Evolutionary conservation across 2,329 filamentous ascomycete genomes (phyloP).

Genomic region (Aureobasidium zeae): DNA sequence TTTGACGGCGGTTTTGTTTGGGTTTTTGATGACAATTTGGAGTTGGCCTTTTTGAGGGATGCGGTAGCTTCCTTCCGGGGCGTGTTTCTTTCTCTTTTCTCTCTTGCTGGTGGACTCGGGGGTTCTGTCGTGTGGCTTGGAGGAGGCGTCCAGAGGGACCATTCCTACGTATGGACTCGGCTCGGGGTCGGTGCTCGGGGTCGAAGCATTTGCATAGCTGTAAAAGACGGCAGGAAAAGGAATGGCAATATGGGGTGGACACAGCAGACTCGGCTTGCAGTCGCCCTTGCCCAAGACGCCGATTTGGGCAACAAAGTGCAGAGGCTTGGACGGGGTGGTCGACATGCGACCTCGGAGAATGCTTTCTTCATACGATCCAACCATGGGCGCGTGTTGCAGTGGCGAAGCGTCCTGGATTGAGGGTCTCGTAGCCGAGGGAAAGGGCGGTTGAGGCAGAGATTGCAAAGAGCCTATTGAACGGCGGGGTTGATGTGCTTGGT

Average conservation of each 20-base stretch:
- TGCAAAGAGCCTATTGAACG: slow-evolving; percentile 59
- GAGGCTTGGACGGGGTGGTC: slow-evolving; percentile 80
- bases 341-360: slow-evolving; percentile 95
- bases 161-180: slow-evolving; percentile 94
- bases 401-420: slow-evolving; percentile 71
- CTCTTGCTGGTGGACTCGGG: not conserved
- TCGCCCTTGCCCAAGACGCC: slow-evolving; percentile 83
- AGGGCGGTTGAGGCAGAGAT: slow-evolving; percentile 36
- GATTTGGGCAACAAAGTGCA: slow-evolving; percentile 91
- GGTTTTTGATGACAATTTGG: slow-evolving; percentile 96
- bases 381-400: slow-evolving; percentile 85
- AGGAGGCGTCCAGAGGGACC: slow-evolving; percentile 77
- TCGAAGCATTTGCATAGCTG: slow-evolving; percentile 67
- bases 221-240: slow-evolving; percentile 95
- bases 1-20: slow-evolving; percentile 96
- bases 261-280: slow-evolving; percentile 75
- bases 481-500: slow-evolving; percentile 69
- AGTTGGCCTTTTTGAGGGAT: slow-evolving; percentile 90
- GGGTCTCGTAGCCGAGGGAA: slow-evolving; percentile 50
- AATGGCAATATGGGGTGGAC: slow-evolving; percentile 81
- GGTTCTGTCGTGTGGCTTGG: slow-evolving; percentile 34
- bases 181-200: slow-evolving; percentile 61
- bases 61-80: slow-evolving; percentile 77
- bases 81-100: slow-evolving; percentile 36
- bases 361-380: slow-evolving; percentile 95